phyloP scores from a whole-genome alignment of 495 filamentous ascomycete species.

The Neurospora sp. region DNA sequence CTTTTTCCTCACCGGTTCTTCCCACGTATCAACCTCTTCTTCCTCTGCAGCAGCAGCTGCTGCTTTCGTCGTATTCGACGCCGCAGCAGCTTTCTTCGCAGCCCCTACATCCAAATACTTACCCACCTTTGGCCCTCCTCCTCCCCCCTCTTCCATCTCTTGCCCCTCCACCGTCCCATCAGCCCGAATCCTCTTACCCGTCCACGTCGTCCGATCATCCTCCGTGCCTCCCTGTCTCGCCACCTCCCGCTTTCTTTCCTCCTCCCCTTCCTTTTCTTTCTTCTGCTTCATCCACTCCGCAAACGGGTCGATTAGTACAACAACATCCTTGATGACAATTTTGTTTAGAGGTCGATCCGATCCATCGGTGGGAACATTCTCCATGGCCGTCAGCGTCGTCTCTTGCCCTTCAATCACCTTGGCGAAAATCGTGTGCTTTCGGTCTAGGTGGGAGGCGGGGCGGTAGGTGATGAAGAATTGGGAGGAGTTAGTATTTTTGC shows the following conservation, averaged over 20 bases:
- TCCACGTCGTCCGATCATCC: conserved; percentile 85
- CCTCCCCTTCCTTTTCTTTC: conserved; percentile 36
- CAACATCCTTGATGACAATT: conserved; percentile 69
- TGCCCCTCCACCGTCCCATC: conserved; percentile 40
- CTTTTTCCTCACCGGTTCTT: conserved; percentile 73
- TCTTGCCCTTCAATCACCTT: conserved; percentile 62
- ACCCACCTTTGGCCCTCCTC: conserved; percentile 45
- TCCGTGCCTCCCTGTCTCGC: conserved; percentile 46
- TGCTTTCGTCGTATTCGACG: background rate
- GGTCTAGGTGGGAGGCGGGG: conserved; percentile 70
- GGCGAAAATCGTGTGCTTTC: conserved; percentile 95
- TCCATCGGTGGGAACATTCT: conserved; percentile 56
- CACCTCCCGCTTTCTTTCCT: conserved; percentile 43
- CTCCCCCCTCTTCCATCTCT: conserved; percentile 18
- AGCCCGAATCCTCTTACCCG: conserved; percentile 67
- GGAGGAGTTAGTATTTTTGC: conserved; percentile 88
- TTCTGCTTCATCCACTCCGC: conserved; percentile 75
- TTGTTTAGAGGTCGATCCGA: conserved; percentile 63
- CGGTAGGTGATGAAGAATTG: conserved; percentile 96
- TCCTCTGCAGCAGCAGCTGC: conserved; percentile 8
- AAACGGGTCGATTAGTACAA: conserved; percentile 90
- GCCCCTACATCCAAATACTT: conserved; percentile 65
- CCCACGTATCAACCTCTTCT: conserved; percentile 42
- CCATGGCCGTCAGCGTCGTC: conserved; percentile 60
- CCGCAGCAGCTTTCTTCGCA: conserved; percentile 7